These are phyloP conservation scores for Leptographium radiaticola DNA, from an alignment of 2,329 filamentous ascomycete genomes.

Conservation along the genomic window DNA sequence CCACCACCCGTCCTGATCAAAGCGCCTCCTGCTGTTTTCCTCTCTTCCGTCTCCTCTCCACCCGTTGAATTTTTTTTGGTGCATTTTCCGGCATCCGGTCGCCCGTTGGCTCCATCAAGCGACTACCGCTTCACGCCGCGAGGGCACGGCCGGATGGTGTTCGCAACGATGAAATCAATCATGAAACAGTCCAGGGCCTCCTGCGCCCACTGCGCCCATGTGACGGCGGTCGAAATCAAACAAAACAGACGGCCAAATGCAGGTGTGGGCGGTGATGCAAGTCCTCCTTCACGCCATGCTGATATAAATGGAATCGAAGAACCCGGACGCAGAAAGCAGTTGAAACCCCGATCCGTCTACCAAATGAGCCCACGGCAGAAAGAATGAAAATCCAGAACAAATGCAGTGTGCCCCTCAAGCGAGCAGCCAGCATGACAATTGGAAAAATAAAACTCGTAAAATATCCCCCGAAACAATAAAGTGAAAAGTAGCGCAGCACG, in stretches of 20 bases:
- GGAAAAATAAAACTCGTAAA: not conserved
- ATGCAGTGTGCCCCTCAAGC: not conserved
- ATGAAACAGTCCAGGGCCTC: no score
- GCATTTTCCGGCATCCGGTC: not conserved
- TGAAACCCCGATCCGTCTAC: not conserved
- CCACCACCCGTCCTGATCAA: not conserved
- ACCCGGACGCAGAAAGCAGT: not conserved
- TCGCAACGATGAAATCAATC: no score
- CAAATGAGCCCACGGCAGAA: not conserved
- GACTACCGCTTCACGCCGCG: no score
- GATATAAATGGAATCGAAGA: not conserved
- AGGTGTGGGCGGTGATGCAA: not conserved
- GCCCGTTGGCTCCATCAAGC: no score
- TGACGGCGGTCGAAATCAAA: not conserved
- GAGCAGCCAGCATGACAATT: not conserved
- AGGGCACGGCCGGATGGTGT: no score
- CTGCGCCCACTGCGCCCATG: not conserved
- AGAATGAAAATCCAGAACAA: not conserved
- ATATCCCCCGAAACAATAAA: not conserved
- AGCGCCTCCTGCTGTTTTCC: not conserved
- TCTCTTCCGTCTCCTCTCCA: no score
- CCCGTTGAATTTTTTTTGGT: not conserved
- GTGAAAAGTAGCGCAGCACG: slow-evolving; percentile 1
- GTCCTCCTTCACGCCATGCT: not conserved
- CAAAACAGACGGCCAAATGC: not conserved